phyloP scores from a whole-genome alignment of 331 rosid species.

The Stylosanthes scabra region DNA sequence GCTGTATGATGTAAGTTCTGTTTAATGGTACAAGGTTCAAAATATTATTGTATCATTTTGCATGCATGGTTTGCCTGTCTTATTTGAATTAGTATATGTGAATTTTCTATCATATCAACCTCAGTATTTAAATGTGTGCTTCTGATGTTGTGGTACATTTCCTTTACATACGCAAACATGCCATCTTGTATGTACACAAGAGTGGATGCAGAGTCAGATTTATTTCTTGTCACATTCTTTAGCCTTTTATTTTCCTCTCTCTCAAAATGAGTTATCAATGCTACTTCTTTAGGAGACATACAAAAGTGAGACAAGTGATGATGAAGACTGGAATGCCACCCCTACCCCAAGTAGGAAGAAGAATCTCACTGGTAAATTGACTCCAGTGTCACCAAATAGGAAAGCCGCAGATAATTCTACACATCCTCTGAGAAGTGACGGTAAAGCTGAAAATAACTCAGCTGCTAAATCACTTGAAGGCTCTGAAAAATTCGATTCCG shows the following conservation, averaged over 20 bases:
- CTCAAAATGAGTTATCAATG: conserved; percentile 29
- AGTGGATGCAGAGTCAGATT: conserved; percentile 6
- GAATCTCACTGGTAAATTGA: conserved; percentile 47
- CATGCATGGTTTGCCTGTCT: conserved; percentile 26
- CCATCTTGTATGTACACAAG: neutral
- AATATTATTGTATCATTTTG: conserved; percentile 23
- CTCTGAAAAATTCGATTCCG: conserved; percentile 52
- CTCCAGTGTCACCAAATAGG: conserved; percentile 51
- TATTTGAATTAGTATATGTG: conserved; percentile 26
- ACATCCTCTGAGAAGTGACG: conserved; percentile 48
- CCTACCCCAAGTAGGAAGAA: conserved; percentile 52
- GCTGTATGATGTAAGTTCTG: conserved; percentile 92
- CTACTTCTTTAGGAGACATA: conserved; percentile 73
- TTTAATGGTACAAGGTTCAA: conserved; percentile 35
- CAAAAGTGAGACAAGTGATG: conserved; percentile 79
- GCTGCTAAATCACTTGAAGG: conserved; percentile 51
- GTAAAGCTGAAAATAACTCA: conserved; percentile 47
- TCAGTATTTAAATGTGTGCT: conserved; percentile 1
- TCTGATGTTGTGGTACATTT: neutral
- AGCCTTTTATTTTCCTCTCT: neutral
- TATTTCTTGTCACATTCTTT: conserved; percentile 21
- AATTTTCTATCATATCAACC: neutral
- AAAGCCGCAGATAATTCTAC: conserved; percentile 39
- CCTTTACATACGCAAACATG: neutral
- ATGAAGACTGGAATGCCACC: conserved; percentile 68